phyloP scores from a whole-genome alignment of 306 rosid genomes.

The Prunus campanulata region DNA sequence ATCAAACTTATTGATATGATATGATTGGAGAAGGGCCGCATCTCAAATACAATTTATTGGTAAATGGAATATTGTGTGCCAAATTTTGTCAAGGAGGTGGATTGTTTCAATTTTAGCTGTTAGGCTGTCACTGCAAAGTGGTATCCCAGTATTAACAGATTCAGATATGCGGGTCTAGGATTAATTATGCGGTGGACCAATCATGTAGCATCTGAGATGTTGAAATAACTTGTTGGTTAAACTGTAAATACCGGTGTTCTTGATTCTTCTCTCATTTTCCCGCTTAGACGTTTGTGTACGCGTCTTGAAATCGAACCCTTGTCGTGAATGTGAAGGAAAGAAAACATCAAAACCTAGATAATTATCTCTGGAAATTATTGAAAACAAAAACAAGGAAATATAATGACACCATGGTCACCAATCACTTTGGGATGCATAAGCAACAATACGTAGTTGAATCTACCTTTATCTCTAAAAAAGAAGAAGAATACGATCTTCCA shows the following conservation, averaged over 20 bases:
- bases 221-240: neutral
- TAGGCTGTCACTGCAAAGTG: neutral
- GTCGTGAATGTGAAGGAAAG: neutral
- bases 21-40: neutral
- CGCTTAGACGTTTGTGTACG: neutral
- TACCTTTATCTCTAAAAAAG: neutral
- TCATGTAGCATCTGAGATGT: neutral
- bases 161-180: neutral
- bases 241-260: neutral
- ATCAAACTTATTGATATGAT: neutral
- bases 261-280: neutral
- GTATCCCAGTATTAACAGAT: neutral
- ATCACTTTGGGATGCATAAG: neutral
- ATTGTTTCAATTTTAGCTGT: neutral
- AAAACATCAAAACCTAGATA: neutral
- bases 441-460: neutral
- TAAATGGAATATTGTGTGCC: neutral
- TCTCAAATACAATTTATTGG: no score
- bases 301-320: neutral
- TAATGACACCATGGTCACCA: neutral
- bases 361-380: neutral
- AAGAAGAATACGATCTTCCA: neutral
- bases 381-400: neutral
- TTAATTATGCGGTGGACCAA: neutral
- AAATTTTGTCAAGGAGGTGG: neutral